These are phyloP conservation scores for Malassezia dermatis DNA, from an alignment of 1,284 basidiomycete species.

Conservation along the genomic window DNA sequence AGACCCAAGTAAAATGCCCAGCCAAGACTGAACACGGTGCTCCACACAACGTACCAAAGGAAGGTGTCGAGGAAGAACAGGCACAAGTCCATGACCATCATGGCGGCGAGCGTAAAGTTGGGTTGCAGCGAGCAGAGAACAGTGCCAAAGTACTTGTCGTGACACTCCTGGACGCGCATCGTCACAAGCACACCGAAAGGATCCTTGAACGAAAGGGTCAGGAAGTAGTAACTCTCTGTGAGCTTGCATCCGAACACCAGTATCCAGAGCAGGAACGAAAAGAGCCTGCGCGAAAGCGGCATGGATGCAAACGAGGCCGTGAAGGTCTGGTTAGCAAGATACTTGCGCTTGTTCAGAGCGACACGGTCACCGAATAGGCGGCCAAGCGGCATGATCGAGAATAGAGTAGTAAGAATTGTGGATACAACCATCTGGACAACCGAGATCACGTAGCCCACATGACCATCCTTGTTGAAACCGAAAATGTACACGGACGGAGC, in stretches of 20 bases:
- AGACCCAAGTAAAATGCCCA: constrained; percentile 47
- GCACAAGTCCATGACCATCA: constrained; percentile 46
- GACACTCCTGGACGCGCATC: constrained; percentile 43
- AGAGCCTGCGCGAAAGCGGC: constrained; percentile 29
- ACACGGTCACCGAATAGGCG: constrained; percentile 47
- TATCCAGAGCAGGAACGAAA: constrained; percentile 42
- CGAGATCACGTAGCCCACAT: constrained; percentile 21
- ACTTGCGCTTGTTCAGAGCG: constrained; percentile 46
- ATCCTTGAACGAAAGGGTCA: constrained; percentile 47
- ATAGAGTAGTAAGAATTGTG: constrained; percentile 39
- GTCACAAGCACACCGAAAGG: constrained; percentile 45
- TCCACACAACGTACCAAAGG: constrained; percentile 49
- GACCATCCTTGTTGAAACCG: constrained; percentile 28
- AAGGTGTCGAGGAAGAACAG: constrained; percentile 49
- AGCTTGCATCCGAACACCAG: constrained; percentile 48
- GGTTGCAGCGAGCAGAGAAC: constrained; percentile 43
- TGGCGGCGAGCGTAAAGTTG: constrained; percentile 42
- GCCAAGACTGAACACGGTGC: constrained; percentile 47
- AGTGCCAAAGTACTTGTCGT: constrained; percentile 47
- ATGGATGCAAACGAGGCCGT: constrained; percentile 44
- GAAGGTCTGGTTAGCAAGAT: constrained; percentile 47
- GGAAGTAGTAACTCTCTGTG: constrained; percentile 48
- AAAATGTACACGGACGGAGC: constrained; percentile 44
- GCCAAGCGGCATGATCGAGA: constrained; percentile 43
- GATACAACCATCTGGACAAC: constrained; percentile 38